Evolutionary conservation across 805 yeast genomes (phyloP).

Genomic region (Candida silvatica): DNA sequence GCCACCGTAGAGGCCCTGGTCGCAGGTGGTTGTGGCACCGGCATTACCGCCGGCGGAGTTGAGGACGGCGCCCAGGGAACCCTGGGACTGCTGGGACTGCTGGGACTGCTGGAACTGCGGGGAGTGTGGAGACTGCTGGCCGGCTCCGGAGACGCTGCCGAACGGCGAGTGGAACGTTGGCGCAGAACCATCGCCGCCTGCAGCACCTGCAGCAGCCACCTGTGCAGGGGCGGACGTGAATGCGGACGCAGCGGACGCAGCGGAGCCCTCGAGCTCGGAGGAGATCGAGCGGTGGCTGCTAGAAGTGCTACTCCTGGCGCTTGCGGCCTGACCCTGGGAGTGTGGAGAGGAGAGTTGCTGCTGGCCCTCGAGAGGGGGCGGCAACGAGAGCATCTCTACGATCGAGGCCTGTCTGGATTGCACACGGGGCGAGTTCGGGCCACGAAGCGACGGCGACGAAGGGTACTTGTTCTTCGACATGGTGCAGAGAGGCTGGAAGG

Average conservation of each 20-base stretch:
- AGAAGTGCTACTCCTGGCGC: not conserved
- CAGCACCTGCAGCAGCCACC: not conserved
- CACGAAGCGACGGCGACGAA: slow-evolving; percentile 29
- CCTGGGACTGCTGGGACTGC: no score
- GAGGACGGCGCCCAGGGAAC: no score
- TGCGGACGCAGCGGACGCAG: not conserved
- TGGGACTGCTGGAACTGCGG: slow-evolving; percentile 4
- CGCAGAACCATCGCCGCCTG: not conserved
- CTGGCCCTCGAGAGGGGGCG: slow-evolving; percentile 49
- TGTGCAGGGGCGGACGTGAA: not conserved
- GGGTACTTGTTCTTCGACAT: slow-evolving; percentile 26
- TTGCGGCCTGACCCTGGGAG: not conserved
- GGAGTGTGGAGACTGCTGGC: no score
- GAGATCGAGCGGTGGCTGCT: not conserved
- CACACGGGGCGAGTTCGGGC: slow-evolving; percentile 24
- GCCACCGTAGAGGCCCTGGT: not conserved
- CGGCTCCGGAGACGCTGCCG: slow-evolving; percentile 4
- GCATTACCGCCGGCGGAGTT: not conserved
- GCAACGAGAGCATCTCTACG: slow-evolving; percentile 67
- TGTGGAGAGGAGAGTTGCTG: slow-evolving; percentile 10
- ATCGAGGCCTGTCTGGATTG: slow-evolving; percentile 55
- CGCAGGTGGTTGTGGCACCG: no score
- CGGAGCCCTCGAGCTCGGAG: not conserved
- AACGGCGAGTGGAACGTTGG: slow-evolving; percentile 10
- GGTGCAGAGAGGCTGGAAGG: no score